phyloP scores from a whole-genome alignment of 2,329 filamentous ascomycete species.

The Fusarium chlamydosporum region DNA sequence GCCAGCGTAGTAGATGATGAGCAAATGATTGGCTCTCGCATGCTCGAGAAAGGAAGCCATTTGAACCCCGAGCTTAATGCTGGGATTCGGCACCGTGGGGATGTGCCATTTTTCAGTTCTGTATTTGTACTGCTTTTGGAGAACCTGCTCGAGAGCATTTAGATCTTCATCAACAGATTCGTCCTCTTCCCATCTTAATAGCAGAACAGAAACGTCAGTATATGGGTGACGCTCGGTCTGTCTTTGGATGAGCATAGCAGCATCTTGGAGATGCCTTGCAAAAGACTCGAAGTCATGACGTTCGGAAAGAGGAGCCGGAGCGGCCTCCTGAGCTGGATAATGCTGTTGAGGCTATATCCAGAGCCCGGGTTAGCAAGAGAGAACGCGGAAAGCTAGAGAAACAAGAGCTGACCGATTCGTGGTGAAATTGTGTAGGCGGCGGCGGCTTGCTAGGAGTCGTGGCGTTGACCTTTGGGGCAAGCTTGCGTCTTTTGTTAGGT shows the following conservation, averaged over 20 bases:
- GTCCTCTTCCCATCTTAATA: constrained; percentile 75
- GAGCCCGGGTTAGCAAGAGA: constrained; percentile 42
- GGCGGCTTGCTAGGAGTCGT: constrained; percentile 52
- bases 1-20: constrained; percentile 76
- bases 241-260: constrained; percentile 75
- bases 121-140: constrained; percentile 73
- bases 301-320: constrained; percentile 58
- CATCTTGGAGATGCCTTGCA: constrained; percentile 76
- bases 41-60: constrained; percentile 72
- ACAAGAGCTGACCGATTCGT: constrained; percentile 56
- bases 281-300: constrained; percentile 76
- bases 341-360: constrained; percentile 52
- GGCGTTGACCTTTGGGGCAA: constrained; percentile 60
- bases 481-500: constrained; percentile 61
- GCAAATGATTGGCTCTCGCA: constrained; percentile 69
- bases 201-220: constrained; percentile 70
- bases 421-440: constrained; percentile 53
- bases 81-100: constrained; percentile 70
- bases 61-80: constrained; percentile 72
- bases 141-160: constrained; percentile 67
- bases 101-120: constrained; percentile 73
- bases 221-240: constrained; percentile 72
- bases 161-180: constrained; percentile 67
- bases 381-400: constrained; percentile 34
- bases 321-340: constrained; percentile 58